phyloP scores from a whole-genome alignment of 352 stramenopile genomes.

The Phytopythium montanum region DNA sequence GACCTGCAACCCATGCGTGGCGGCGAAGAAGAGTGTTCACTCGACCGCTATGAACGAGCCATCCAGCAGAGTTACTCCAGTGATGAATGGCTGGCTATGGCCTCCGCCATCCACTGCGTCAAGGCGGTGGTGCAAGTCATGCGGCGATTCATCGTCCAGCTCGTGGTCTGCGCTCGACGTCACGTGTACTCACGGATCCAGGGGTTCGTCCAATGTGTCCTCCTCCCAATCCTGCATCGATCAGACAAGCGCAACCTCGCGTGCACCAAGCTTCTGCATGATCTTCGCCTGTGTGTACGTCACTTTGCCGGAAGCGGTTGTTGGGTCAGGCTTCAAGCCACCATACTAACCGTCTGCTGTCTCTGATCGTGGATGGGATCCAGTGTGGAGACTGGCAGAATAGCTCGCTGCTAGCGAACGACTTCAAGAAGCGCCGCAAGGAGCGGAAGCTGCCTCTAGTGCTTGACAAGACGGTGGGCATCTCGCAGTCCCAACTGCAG shows the following conservation, averaged over 20 bases:
- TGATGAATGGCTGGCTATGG: constrained; percentile 54
- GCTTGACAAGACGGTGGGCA: constrained; percentile 19
- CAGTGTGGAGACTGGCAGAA: constrained; percentile 63
- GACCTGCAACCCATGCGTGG: constrained; percentile 20
- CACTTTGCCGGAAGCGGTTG: neutral
- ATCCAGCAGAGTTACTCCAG: constrained; percentile 68
- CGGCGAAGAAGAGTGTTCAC: neutral
- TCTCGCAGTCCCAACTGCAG: constrained; percentile 40
- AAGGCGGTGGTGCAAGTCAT: constrained; percentile 65
- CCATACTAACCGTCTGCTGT: neutral
- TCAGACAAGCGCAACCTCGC: constrained; percentile 81
- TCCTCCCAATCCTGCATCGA: constrained; percentile 75
- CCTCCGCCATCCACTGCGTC: constrained; percentile 59
- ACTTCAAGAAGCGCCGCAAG: constrained; percentile 52
- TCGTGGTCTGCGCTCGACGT: constrained; percentile 42
- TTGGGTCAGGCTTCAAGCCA: neutral
- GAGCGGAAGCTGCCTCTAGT: constrained; percentile 40
- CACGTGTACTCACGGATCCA: constrained; percentile 68
- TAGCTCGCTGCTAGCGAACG: constrained; percentile 24
- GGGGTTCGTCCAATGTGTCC: constrained; percentile 66
- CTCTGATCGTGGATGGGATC: neutral
- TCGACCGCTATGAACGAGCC: constrained; percentile 59
- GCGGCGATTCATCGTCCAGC: constrained; percentile 16
- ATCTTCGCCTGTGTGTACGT: constrained; percentile 59
- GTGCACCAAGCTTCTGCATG: constrained; percentile 63